These are phyloP conservation scores for Botrytis deweyae DNA, from an alignment of 2,329 filamentous ascomycete species.

Conservation along the genomic window DNA sequence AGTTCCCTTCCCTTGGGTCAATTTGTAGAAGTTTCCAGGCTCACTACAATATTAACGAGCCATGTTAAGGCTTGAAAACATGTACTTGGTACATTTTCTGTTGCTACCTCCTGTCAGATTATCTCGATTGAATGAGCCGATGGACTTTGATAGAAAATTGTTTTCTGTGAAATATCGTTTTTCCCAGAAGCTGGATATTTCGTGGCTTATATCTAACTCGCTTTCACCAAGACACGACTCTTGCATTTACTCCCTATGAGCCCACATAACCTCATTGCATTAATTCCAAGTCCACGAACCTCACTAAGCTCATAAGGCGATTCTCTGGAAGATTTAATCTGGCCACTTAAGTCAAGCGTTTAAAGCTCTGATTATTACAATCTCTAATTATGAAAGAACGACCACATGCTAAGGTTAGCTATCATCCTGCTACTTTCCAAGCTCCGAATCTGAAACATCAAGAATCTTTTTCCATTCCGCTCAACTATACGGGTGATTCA, in stretches of 20 bases:
- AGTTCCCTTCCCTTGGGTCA: not conserved
- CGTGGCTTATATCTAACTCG: not conserved
- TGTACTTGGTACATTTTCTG: not conserved
- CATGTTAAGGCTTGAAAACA: not conserved
- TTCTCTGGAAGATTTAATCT: not conserved
- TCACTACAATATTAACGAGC: not conserved
- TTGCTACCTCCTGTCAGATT: not conserved
- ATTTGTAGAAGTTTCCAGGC: not conserved
- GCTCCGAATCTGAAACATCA: not conserved
- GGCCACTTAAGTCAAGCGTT: not conserved
- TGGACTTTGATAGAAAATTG: not conserved
- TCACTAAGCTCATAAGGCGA: too few species aligned
- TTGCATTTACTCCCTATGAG: not conserved
- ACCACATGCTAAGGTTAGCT: not conserved
- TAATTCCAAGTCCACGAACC: rapidly evolving
- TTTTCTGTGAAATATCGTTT: not conserved
- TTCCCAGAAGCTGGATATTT: not conserved
- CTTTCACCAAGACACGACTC: not conserved
- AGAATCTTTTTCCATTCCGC: not conserved
- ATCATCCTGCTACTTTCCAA: not conserved
- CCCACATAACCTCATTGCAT: not conserved
- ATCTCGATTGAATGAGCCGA: not conserved
- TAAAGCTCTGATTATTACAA: not conserved
- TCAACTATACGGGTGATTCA: not conserved
- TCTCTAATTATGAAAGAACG: not conserved